These are phyloP conservation scores for Wallacemonas collosoma DNA, from an alignment of 208 protist genomes.

Conservation along the genomic window DNA sequence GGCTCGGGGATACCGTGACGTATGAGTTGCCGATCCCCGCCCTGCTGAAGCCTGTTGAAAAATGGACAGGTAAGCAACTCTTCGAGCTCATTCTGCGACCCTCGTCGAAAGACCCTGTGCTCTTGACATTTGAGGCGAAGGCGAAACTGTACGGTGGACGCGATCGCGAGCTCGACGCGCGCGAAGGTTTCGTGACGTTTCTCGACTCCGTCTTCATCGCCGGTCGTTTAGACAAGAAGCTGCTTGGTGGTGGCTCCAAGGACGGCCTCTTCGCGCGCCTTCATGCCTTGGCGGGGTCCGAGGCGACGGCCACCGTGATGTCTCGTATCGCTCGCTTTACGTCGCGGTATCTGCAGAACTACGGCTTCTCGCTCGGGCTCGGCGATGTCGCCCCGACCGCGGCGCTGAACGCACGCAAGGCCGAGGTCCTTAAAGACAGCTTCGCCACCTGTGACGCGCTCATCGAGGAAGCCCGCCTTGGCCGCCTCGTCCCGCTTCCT, in stretches of 20 bases:
- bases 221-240: constrained; percentile 98
- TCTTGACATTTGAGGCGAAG: constrained; percentile 93
- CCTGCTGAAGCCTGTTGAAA: constrained; percentile 96
- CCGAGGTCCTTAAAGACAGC: constrained; percentile 90
- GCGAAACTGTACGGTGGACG: constrained; percentile 91
- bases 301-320: constrained; percentile 94
- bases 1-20: constrained; percentile 61
- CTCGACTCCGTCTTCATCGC: constrained; percentile 94
- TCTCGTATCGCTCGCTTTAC: constrained; percentile 95
- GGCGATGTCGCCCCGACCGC: constrained; percentile 95
- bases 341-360: constrained; percentile 93
- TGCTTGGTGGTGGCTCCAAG: constrained; percentile 95
- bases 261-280: constrained; percentile 96
- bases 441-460: constrained; percentile 92
- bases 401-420: constrained; percentile 89
- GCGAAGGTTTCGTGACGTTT: constrained; percentile 96
- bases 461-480: constrained; percentile 93
- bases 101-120: constrained; percentile 43
- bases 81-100: constrained; percentile 94
- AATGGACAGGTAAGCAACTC: constrained; percentile 99
- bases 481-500: constrained; percentile 91
- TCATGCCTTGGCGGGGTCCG: constrained; percentile 79
- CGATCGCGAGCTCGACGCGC: constrained; percentile 57
- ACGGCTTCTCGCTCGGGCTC: constrained; percentile 99
- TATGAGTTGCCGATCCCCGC: constrained; percentile 96